phyloP scores from a whole-genome alignment of 139 green algal genomes.

The Tetraselmis chui region DNA sequence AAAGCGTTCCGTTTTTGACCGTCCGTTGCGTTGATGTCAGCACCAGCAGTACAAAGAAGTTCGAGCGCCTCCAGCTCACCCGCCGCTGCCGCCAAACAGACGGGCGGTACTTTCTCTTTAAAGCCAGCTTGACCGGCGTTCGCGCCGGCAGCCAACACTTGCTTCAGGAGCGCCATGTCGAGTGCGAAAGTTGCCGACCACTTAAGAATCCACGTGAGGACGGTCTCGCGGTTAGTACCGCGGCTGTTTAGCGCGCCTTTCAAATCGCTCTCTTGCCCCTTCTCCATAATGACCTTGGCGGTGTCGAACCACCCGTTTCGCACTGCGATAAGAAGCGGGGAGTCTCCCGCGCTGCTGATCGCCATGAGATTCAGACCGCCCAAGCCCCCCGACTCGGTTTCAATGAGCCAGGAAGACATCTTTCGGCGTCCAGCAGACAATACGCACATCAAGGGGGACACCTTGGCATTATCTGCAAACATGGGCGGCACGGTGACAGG shows the following conservation, averaged over 20 bases:
- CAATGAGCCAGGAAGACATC: neutral
- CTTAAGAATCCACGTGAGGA: slow-evolving; percentile 25
- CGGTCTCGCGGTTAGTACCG: slow-evolving; percentile 21
- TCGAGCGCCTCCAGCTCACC: neutral
- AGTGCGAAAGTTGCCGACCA: slow-evolving; percentile 3
- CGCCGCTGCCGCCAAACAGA: slow-evolving; percentile 11
- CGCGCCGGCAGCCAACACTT: slow-evolving; percentile 8
- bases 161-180: neutral
- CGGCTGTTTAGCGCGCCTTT: slow-evolving; percentile 5
- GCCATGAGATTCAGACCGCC: neutral
- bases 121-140: slow-evolving; percentile 10
- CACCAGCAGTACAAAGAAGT: neutral
- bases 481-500: too few relatives aligned
- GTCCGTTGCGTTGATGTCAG: neutral
- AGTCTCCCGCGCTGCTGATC: neutral
- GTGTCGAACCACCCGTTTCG: slow-evolving; percentile 23
- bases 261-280: neutral
- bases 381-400: neutral
- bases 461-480: neutral
- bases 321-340: neutral
- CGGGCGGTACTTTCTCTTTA: slow-evolving; percentile 11
- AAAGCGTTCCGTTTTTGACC: neutral
- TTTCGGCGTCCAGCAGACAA: neutral
- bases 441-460: neutral
- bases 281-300: slow-evolving; percentile 5